These are phyloP conservation scores for Dictyostelium firmibasis DNA, from an alignment of 78 protist genomes.

Conservation along the genomic window DNA sequence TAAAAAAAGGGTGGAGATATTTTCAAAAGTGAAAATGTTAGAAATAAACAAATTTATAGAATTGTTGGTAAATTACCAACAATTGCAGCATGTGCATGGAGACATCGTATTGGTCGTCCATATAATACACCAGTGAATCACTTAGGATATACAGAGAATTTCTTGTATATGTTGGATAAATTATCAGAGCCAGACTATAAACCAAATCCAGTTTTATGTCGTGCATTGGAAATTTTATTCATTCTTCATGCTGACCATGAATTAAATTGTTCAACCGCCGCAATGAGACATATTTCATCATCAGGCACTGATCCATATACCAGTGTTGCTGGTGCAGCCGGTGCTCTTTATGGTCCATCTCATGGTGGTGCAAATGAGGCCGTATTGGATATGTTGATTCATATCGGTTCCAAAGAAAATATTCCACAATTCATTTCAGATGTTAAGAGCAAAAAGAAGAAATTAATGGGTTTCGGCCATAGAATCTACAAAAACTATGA, in stretches of 20 bases:
- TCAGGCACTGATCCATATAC: conserved; percentile 82
- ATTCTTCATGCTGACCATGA: conserved; percentile 93
- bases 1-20: conserved; percentile 54
- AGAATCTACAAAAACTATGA: conserved; percentile 90
- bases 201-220: conserved; percentile 76
- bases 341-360: conserved; percentile 91
- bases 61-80: conserved; percentile 87
- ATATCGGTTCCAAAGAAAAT: conserved; percentile 84
- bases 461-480: conserved; percentile 91
- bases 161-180: conserved; percentile 82
- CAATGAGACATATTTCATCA: conserved; percentile 82
- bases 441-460: conserved; percentile 71
- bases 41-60: conserved; percentile 77
- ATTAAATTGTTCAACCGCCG: conserved; percentile 90
- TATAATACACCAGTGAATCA: conserved; percentile 71
- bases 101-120: conserved; percentile 83
- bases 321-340: conserved; percentile 76
- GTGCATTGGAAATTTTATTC: conserved; percentile 86
- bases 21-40: conserved; percentile 9
- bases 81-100: conserved; percentile 86
- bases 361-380: conserved; percentile 94
- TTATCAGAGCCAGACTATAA: conserved; percentile 34
- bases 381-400: conserved; percentile 85
- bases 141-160: conserved; percentile 74
- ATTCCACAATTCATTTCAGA: conserved; percentile 56